Evolutionary conservation across 805 yeast species (phyloP), one percentile per base, ranked within the genome.

Genomic region (Candida golubevii): DNA sequence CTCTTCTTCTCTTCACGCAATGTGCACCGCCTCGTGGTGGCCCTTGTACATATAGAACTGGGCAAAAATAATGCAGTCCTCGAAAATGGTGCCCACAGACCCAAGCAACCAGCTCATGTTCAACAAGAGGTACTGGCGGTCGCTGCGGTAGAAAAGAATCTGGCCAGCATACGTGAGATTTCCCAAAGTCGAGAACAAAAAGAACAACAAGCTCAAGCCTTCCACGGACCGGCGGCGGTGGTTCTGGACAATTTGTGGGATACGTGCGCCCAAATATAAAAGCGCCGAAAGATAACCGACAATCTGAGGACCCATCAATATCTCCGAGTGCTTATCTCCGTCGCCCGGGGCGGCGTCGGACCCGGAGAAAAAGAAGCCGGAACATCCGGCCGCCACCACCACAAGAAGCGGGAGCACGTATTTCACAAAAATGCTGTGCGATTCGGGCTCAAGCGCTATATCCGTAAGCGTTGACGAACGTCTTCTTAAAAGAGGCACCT

Each of bases 211-310:
- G 44, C 96, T 84, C 55, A 93, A 82, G 1, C 98, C 98, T 45
- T 79, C 76, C 44, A 89, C 89, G 5, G 96, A 85, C 56, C 82
- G 80, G 51, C 96, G 78, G 38, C 70, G 70, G 61, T 82, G 78
- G 65, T 91, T 91, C 59, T 86, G 95, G 45, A 77, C 67, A 42
- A 91, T 85, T 64, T 91, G 99, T 0, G 99, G 99, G 55, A 58
- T 75, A 47, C 65, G 42, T 3, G 93, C 93, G 8, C 85, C 79
- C 51, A 85, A 70, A 60, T 85, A 85, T 45, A 85, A 65, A 2
- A 69, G 48, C 0, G 95, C 91, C 4, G 88, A 80, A 6, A 78
- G 51, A 63, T 85, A 86, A 6, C 93, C 93, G 49, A 82, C 69
- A 3, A 82, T 53, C 61, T 83, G 87, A 2, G 91, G 83, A 1